Percentiles rank a stretch among this genome's conserved stretches.
phyloP scores from a whole-genome alignment of 2,329 filamentous ascomycete genomes.

The Colletotrichum tabaci region DNA sequence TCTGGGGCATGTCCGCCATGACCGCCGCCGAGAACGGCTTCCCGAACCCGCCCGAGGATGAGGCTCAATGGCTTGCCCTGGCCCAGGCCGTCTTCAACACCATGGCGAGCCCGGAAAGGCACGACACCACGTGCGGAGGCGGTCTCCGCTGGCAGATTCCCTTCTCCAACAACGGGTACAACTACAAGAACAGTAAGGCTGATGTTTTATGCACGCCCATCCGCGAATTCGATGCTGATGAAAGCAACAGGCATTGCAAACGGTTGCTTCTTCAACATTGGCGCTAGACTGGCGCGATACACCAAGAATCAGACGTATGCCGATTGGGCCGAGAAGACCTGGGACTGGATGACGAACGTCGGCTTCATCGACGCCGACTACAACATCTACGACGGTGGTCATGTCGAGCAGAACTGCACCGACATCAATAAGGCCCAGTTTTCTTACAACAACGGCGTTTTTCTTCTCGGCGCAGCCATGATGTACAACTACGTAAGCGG shows the following conservation, averaged over 20 bases:
- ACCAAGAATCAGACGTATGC: slow-evolving; percentile 77
- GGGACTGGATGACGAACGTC: slow-evolving; percentile 71
- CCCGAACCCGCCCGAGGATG: slow-evolving; percentile 67
- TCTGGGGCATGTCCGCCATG: slow-evolving; percentile 80
- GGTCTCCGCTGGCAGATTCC: slow-evolving; percentile 86
- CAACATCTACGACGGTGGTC: slow-evolving; percentile 72
- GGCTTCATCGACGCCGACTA: slow-evolving; percentile 73
- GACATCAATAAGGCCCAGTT: slow-evolving; percentile 70
- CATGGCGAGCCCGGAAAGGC: slow-evolving; percentile 72
- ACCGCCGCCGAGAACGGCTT: slow-evolving; percentile 76
- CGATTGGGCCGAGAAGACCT: slow-evolving; percentile 73
- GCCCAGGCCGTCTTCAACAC: slow-evolving; percentile 80
- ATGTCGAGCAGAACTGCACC: slow-evolving; percentile 68
- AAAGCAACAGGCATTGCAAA: slow-evolving; percentile 67
- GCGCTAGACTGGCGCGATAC: slow-evolving; percentile 79
- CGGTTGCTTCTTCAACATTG: slow-evolving; percentile 75
- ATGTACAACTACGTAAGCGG: slow-evolving; percentile 73
- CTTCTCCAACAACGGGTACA: slow-evolving; percentile 80
- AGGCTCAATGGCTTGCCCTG: slow-evolving; percentile 75
- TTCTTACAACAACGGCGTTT: slow-evolving; percentile 73
- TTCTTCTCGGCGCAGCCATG: slow-evolving; percentile 71
- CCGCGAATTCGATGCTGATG: slow-evolving; percentile 48
- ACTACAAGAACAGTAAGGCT: slow-evolving; percentile 76
- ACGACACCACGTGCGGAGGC: slow-evolving; percentile 76
- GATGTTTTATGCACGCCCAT: not conserved